A percentile compares a stretch with the other conserved stretches of the same genome.
Conservation (phyloP, 169 alveolate species). For the Plasmodium knowlesi region DNA sequence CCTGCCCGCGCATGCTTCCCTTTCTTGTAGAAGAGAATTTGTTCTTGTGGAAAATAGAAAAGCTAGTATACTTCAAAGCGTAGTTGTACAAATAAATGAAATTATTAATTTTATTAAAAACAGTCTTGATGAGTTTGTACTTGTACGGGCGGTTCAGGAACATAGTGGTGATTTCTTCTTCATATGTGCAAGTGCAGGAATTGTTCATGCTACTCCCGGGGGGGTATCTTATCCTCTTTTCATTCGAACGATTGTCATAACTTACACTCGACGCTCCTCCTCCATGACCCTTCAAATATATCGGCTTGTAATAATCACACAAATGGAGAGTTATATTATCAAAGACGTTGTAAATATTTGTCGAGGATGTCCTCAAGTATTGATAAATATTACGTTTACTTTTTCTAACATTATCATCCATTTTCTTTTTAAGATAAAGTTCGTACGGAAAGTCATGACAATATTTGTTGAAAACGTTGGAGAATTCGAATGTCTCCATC, state of each 20-base stretch:
- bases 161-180: conserved; percentile 56
- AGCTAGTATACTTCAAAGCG: conserved; percentile 61
- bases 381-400: conserved; percentile 56
- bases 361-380: conserved; percentile 25
- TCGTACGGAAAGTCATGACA: conserved; percentile 69
- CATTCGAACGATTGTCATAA: neutral
- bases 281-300: conserved; percentile 21
- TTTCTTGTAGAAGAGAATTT: conserved; percentile 54
- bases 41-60: conserved; percentile 69
- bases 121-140: conserved; percentile 21
- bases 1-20: conserved; percentile 29
- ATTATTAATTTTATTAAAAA: conserved; percentile 68
- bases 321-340: conserved; percentile 38
- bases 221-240: neutral
- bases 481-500: conserved; percentile 27
- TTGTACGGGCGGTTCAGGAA: conserved; percentile 54
- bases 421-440: conserved; percentile 52
- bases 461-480: conserved; percentile 41
- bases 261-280: neutral
- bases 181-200: conserved; percentile 39
- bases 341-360: conserved; percentile 42
- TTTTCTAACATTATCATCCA: conserved; percentile 67
- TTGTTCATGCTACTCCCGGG: neutral
- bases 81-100: conserved; percentile 70
- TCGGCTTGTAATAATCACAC: conserved; percentile 61